Conservation (phyloP, 148 eudicot species). For the Mesembryanthemum crystallinum region DNA sequence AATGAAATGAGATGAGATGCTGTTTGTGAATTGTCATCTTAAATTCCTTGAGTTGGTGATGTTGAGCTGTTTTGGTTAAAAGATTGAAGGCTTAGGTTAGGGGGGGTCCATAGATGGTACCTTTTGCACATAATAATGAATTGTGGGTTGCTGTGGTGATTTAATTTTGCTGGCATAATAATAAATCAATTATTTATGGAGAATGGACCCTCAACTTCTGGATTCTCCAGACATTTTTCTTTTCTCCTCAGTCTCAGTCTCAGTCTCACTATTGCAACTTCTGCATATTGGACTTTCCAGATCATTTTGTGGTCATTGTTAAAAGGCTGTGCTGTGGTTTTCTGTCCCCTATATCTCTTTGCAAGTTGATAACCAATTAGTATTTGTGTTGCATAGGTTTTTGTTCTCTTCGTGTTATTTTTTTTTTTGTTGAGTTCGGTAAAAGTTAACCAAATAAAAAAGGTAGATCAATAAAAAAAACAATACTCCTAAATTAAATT, state of each 20-base stretch:
- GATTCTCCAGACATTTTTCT: not conserved
- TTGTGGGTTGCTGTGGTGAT: not conserved
- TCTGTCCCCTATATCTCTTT: too few relatives aligned
- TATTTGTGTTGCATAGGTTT: too few relatives aligned
- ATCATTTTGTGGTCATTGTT: too few relatives aligned
- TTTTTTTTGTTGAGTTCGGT: too few relatives aligned
- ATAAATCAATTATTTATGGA: not conserved
- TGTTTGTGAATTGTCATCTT: conserved; percentile 15
- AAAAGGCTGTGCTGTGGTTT: too few relatives aligned
- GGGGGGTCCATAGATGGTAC: not conserved
- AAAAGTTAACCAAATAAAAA: too few relatives aligned
- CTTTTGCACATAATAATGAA: not conserved
- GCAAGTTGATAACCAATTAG: too few relatives aligned
- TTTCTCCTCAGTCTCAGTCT: not conserved
- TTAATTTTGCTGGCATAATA: not conserved
- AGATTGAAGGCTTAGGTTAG: not conserved
- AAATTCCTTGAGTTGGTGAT: not conserved
- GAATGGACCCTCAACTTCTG: conserved; percentile 1
- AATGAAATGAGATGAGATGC: not conserved
- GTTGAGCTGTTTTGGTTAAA: conserved; percentile 19
- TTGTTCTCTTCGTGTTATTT: too few relatives aligned
- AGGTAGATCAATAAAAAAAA: too few relatives aligned
- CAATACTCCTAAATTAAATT: too few relatives aligned
- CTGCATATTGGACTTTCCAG: too few relatives aligned
- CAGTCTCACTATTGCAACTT: too few relatives aligned